These are phyloP conservation scores for Crinitomyces ghanaensis DNA, from an alignment of 805 yeast species.

Conservation along the genomic window DNA sequence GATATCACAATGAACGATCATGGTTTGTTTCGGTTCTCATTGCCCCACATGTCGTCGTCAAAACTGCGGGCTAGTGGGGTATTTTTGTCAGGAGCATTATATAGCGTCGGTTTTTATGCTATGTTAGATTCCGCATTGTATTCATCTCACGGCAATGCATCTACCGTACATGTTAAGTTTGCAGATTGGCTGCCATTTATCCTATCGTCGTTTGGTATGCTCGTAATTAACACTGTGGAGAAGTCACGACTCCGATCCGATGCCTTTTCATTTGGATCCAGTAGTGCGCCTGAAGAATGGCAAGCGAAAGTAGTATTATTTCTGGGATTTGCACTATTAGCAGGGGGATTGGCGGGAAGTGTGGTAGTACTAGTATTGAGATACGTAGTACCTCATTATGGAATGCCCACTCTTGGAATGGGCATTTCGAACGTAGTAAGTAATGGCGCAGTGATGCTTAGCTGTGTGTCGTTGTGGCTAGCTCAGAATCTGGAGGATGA, in stretches of 20 bases:
- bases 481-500: slow-evolving; percentile 95
- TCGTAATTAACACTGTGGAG: slow-evolving; percentile 63
- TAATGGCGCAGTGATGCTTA: slow-evolving; percentile 68
- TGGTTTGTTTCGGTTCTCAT: slow-evolving; percentile 1
- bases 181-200: slow-evolving; percentile 94
- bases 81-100: slow-evolving; percentile 36
- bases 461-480: slow-evolving; percentile 84
- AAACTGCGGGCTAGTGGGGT: slow-evolving; percentile 64
- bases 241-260: slow-evolving; percentile 39
- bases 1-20: too few relatives aligned
- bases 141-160: slow-evolving; percentile 75
- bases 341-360: slow-evolving; percentile 91
- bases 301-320: slow-evolving; percentile 86
- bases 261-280: slow-evolving; percentile 30
- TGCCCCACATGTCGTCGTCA: slow-evolving; percentile 54
- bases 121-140: slow-evolving; percentile 82
- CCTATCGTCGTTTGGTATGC: slow-evolving; percentile 81
- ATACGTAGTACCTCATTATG: slow-evolving; percentile 64
- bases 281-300: slow-evolving; percentile 54
- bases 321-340: slow-evolving; percentile 82
- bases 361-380: slow-evolving; percentile 79
- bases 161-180: slow-evolving; percentile 76
- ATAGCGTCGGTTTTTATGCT: slow-evolving; percentile 62
- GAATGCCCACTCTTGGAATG: slow-evolving; percentile 87
- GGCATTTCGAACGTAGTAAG: slow-evolving; percentile 81